Base-by-base conservation (phyloP, 2,329 filamentous ascomycete genomes). In the Orbilia blumenaviensis region DNA sequence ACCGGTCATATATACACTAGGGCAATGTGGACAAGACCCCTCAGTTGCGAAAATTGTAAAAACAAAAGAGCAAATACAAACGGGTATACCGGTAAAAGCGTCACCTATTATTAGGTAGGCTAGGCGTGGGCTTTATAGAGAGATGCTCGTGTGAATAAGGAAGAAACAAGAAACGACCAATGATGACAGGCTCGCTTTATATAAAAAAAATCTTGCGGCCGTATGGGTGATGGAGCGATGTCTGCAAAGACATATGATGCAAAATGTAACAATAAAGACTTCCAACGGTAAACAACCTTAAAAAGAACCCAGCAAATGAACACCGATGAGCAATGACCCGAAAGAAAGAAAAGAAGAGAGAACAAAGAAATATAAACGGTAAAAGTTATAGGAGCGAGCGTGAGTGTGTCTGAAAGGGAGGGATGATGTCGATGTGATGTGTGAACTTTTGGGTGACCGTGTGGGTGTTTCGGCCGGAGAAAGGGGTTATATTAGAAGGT, bases 131-230 rank as follows among this genome's bases (percentile, higher is more conserved):
- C 32, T 14, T 5, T 38, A 10, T 8, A 23, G 14, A 54, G 41
- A 16, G 52, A 54, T 25, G 27, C 27, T 3, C 16, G 48, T 41
- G 34, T 21, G 9, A 29, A 62, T 41, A 42, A 7, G 46, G 23
- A 23, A 46, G 23, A 42, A 18, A 8, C 32, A 36, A 36, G 4
- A 54, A 54, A n/a, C 14, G 27, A 25, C 9, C 50, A 68, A 58
- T 8, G 18, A 38, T 4, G n/a, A 41, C 41, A 29, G 56, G 56
- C 66, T 62, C 66, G 66, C 66, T 62, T 69, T 44, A 38, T n/a
- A n/a, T 38, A 46, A 46, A 56, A 48, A 56, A 52, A 71, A 62
- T 50, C 29, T 44, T 10, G 66, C 66, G 66, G 46, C 64, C 52
- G 34, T 48, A 9, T 14, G 46, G 34, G 16, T 32, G 27, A n/a